Conservation (phyloP, 805 yeast genomes). For the Isabelozyma gotoi region DNA sequence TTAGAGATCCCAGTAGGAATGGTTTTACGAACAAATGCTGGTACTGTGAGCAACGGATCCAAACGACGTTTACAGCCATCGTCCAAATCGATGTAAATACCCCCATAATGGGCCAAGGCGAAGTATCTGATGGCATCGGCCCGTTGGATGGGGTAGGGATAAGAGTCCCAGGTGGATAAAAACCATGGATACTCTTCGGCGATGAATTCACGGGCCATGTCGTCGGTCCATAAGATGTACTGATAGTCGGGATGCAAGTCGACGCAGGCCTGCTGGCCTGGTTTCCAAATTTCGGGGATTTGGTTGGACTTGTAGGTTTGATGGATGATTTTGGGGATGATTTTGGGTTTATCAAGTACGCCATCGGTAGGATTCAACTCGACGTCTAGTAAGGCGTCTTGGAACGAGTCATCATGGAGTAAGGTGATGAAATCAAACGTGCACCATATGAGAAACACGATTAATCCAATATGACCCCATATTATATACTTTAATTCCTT, state of each 20-base stretch:
- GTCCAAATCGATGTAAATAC: constrained; percentile 86
- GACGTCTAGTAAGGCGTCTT: constrained; percentile 59
- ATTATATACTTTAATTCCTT: constrained; percentile 63
- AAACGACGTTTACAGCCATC: constrained; percentile 79
- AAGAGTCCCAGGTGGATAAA: constrained; percentile 70
- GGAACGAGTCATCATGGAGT: constrained; percentile 67
- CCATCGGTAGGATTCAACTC: constrained; percentile 60
- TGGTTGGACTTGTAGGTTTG: constrained; percentile 83
- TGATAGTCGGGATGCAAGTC: constrained; percentile 85
- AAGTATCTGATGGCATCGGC: constrained; percentile 92
- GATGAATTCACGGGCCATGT: constrained; percentile 74
- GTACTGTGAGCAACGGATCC: constrained; percentile 78
- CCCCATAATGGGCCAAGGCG: constrained; percentile 80
- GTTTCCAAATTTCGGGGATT: constrained; percentile 79
- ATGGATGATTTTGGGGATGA: constrained; percentile 88
- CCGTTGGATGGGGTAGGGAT: constrained; percentile 79
- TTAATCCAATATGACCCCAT: constrained; percentile 56
- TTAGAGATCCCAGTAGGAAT: constrained; percentile 89
- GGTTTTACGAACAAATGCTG: constrained; percentile 86
- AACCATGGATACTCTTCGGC: constrained; percentile 85
- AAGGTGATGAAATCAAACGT: constrained; percentile 72
- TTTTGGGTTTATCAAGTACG: constrained; percentile 44
- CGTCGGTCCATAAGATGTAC: constrained; percentile 90
- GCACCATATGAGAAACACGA: constrained; percentile 56
- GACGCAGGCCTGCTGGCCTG: constrained; percentile 73